A percentile compares a stretch with the other conserved stretches of the same genome.
phyloP scores from a whole-genome alignment of 257 asterid genomes.

The Capsicum baccatum region DNA sequence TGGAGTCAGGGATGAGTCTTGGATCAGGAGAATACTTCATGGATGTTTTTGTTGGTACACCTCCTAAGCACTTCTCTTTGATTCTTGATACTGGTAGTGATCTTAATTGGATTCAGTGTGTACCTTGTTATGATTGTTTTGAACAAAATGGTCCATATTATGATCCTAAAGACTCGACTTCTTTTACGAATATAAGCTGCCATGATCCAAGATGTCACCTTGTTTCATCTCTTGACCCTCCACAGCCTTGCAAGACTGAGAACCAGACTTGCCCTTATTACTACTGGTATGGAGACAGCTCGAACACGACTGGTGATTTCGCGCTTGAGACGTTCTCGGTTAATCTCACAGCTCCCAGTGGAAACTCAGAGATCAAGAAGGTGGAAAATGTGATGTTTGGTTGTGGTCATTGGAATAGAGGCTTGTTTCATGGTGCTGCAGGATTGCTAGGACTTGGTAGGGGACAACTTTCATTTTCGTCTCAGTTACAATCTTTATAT shows the following conservation, averaged over 20 bases:
- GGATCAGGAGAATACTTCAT: no score
- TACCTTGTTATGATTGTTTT: constrained; percentile 87
- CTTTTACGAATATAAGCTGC: constrained; percentile 66
- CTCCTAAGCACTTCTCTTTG: constrained; percentile 79
- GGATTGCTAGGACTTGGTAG: constrained; percentile 84
- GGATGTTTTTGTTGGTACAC: constrained; percentile 54
- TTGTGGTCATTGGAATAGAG: constrained; percentile 89
- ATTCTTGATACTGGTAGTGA: constrained; percentile 95
- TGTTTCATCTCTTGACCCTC: constrained; percentile 81
- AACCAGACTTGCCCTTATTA: no score
- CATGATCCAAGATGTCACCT: constrained; percentile 69
- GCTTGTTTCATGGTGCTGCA: constrained; percentile 92
- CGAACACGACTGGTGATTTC: no score
- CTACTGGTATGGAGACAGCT: no score
- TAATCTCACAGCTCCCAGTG: no score
- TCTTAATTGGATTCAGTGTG: constrained; percentile 92
- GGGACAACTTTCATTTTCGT: constrained; percentile 79
- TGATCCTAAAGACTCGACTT: constrained; percentile 60
- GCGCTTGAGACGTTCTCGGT: no score
- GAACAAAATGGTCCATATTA: constrained; percentile 81
- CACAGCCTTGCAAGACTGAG: constrained; percentile 58
- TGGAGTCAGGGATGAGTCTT: no score
- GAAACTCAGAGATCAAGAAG: no score
- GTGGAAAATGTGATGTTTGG: no score
- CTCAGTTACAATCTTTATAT: constrained; percentile 69